Conservation (phyloP, 768 basidiomycete genomes). For the Hysterangium stoloniferum region DNA sequence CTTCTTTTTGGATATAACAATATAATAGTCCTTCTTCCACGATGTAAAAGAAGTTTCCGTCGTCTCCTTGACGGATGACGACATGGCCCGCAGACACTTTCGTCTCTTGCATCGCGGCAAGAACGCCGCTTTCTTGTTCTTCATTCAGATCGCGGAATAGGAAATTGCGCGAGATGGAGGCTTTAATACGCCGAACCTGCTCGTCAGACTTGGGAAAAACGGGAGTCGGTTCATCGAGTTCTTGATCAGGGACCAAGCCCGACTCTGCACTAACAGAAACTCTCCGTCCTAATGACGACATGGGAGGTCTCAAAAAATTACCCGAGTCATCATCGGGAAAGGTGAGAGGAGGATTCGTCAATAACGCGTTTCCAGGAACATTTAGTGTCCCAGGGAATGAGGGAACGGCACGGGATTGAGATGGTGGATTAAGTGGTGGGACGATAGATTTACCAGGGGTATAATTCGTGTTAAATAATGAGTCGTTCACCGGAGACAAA, state of each 20-base stretch:
- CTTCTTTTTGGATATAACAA: constrained; percentile 60
- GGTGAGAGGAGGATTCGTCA: constrained; percentile 46
- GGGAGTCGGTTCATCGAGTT: constrained; percentile 59
- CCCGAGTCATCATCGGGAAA: constrained; percentile 52
- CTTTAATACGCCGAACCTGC: constrained; percentile 81
- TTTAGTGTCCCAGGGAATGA: constrained; percentile 70
- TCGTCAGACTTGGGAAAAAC: constrained; percentile 71
- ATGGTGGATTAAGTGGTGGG: constrained; percentile 33
- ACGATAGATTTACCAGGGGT: constrained; percentile 44
- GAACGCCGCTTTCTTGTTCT: constrained; percentile 87
- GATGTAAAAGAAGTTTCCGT: constrained; percentile 96
- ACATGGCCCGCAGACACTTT: constrained; percentile 64
- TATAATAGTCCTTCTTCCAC: constrained; percentile 85
- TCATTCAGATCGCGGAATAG: constrained; percentile 95
- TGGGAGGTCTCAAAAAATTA: constrained; percentile 67
- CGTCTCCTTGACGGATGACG: constrained; percentile 95
- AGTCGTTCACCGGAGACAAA: constrained; percentile 24
- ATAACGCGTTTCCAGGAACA: constrained; percentile 72
- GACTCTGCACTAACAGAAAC: constrained; percentile 96
- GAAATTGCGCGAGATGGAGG: constrained; percentile 82
- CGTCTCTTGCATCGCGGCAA: constrained; percentile 93
- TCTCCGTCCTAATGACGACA: constrained; percentile 77
- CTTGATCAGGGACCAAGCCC: constrained; percentile 66
- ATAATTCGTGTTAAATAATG: constrained; percentile 9
- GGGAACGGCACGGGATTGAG: constrained; percentile 48